Base-by-base conservation (phyloP, 768 basidiomycete species). In the Boletus fagicola region DNA sequence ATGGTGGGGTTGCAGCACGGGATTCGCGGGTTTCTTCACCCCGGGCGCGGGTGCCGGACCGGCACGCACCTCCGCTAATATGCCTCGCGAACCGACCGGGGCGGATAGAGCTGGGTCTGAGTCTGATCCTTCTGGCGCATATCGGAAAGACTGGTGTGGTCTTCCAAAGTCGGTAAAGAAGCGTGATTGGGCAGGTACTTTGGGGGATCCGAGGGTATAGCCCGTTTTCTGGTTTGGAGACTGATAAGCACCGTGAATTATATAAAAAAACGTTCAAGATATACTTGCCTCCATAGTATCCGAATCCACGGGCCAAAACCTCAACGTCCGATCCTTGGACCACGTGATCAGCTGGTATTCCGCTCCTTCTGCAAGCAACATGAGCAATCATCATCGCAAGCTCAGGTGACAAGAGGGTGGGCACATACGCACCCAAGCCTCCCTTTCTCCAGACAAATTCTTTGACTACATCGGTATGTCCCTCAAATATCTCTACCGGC, bases 381-480 rank as follows among this genome's bases (percentile, higher is more conserved):
- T 46, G n/a, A 48, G 33, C 4, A 13, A 39, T 33, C 33, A 10
- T 42, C 15, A 22, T 12, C 12, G 33, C 8, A 22, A 31, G 26
- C 20, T 40, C 22, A 6, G 20, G 12, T 18, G 15, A 11, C 51
- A 45, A 18, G 3, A 31, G 18, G n/a, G 16, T 2, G 6, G 24
- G 5, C 2, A 33, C 0, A 38, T 12, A 51, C 68, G 72, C 20
- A 85, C 87, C 84, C 60, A 74, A 64, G 6, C 79, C 80, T 3
- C 87, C 82, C 65, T 80, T 84, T 58, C 97, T 78, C 97, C 97
- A 99, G 2, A 99, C 94, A 69, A 96, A 99, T 74, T 99, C 96
- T 66, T 96, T 97, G 20, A 98, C 96, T 2, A 94, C 92, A 61
- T 96, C 94, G 0, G 85, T 82, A 72, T 96, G 94, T 0, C 94